Conservation (phyloP, 2,329 filamentous ascomycete species). For the Polytolypa hystricis region DNA sequence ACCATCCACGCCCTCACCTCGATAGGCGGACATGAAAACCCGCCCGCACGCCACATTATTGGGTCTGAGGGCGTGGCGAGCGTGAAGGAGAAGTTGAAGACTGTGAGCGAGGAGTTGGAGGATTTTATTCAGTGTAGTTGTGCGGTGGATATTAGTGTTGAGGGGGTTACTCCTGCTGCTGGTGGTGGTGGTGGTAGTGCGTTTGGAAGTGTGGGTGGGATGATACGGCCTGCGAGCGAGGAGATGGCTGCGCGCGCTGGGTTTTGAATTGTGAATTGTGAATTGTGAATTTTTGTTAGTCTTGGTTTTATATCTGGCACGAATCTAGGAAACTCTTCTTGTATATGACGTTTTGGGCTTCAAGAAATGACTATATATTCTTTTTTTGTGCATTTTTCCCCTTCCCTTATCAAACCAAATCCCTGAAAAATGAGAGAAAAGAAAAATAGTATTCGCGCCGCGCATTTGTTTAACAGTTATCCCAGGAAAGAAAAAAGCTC, state of each 20-base stretch:
- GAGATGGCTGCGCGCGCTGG: constrained; percentile 1
- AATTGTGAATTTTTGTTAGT: too few relatives aligned
- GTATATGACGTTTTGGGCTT: too few relatives aligned
- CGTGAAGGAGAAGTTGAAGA: constrained; percentile 94
- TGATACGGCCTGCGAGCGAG: constrained; percentile 6
- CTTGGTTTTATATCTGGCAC: too few relatives aligned
- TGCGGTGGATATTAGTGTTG: constrained; percentile 53
- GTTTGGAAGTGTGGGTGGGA: constrained; percentile 13
- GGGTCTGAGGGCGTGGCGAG: constrained; percentile 76
- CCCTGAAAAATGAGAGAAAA: too few relatives aligned
- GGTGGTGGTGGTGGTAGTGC: constrained; percentile 12
- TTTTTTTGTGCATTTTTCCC: too few relatives aligned
- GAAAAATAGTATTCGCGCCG: too few relatives aligned
- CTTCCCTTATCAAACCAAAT: too few relatives aligned
- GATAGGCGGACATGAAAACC: constrained; percentile 92
- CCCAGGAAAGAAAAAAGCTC: too few relatives aligned
- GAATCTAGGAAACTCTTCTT: too few relatives aligned
- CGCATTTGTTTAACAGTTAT: too few relatives aligned
- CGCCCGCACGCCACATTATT: constrained; percentile 86
- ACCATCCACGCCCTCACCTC: constrained; percentile 84
- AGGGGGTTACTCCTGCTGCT: constrained; percentile 22
- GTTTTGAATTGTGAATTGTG: too few relatives aligned
- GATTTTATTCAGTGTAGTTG: constrained; percentile 88
- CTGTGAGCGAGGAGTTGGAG: constrained; percentile 88
- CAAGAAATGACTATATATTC: too few relatives aligned